Percentiles rank a stretch among this genome's conserved stretches.
phyloP scores from a whole-genome alignment of 331 rosid genomes.

The Spiraea crenata region DNA sequence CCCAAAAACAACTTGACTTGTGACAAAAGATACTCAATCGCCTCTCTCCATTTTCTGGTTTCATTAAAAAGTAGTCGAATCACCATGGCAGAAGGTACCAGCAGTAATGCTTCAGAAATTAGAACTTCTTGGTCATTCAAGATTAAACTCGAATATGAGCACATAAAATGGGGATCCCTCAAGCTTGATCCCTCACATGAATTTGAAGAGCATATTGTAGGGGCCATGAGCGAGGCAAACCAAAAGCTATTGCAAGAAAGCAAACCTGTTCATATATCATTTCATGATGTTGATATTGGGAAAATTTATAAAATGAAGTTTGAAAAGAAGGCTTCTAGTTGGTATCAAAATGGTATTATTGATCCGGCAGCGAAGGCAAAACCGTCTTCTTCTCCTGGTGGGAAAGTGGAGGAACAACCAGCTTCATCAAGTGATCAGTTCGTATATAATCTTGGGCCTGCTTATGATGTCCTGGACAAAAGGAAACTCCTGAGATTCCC shows the following conservation, averaged over 20 bases:
- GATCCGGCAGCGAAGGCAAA: slow-evolving; percentile 6
- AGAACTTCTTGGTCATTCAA: slow-evolving; percentile 6
- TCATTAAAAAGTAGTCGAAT: not conserved
- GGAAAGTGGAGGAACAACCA: too few relatives aligned
- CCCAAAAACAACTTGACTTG: not conserved
- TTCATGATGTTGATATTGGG: slow-evolving; percentile 48
- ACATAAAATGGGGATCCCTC: slow-evolving; percentile 45
- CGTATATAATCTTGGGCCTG: slow-evolving; percentile 50
- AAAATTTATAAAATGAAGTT: slow-evolving; percentile 41
- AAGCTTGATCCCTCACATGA: slow-evolving; percentile 39
- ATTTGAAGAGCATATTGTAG: slow-evolving; percentile 42
- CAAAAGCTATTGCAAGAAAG: slow-evolving; percentile 33
- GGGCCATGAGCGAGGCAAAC: slow-evolving; percentile 39
- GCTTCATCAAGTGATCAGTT: slow-evolving; percentile 29
- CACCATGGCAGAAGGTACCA: not conserved
- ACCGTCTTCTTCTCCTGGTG: too few relatives aligned
- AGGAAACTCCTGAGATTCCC: slow-evolving; percentile 31
- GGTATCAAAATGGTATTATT: slow-evolving; percentile 45
- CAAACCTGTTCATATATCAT: slow-evolving; percentile 42
- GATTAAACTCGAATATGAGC: not conserved
- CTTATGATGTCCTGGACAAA: slow-evolving; percentile 32
- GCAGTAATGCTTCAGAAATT: not conserved
- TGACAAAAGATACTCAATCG: not conserved
- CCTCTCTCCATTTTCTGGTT: too few relatives aligned
- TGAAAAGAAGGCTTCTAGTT: slow-evolving; percentile 48